A percentile compares a stretch with the other conserved stretches of the same genome.
phyloP scores from a whole-genome alignment of 2,329 filamentous ascomycete genomes.

The Emergomyces pasteurianus region DNA sequence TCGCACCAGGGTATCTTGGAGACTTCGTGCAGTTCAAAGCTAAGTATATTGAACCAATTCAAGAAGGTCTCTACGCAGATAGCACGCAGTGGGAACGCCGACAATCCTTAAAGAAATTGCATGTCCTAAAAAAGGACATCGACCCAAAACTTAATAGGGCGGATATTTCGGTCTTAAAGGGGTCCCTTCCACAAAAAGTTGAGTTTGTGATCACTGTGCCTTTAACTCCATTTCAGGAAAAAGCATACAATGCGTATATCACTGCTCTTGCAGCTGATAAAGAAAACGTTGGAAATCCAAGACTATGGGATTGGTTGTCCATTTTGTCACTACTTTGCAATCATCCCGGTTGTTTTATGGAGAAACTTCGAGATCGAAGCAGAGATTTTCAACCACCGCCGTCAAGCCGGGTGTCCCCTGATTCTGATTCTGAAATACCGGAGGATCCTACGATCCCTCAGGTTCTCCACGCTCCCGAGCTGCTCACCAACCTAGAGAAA shows the following conservation, averaged over 20 bases:
- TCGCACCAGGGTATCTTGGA: conserved; percentile 67
- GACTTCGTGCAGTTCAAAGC: conserved; percentile 53
- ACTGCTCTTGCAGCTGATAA: conserved; percentile 23
- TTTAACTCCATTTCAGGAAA: conserved; percentile 52
- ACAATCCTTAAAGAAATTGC: conserved; percentile 52
- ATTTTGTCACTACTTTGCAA: conserved; percentile 45
- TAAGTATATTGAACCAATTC: conserved; percentile 63
- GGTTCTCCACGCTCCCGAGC: conserved; percentile 6
- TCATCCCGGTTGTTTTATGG: conserved; percentile 43
- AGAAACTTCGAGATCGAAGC: conserved; percentile 34
- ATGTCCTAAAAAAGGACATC: conserved; percentile 58
- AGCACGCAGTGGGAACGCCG: conserved; percentile 46
- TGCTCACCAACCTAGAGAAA: conserved; percentile 11
- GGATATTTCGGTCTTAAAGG: conserved; percentile 54
- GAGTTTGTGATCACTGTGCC: conserved; percentile 73
- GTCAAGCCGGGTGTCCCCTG: conserved; percentile 1
- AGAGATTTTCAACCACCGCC: conserved; percentile 9
- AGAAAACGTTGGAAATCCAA: conserved; percentile 26
- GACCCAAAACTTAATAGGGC: conserved; percentile 66
- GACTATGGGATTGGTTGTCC: conserved; percentile 44
- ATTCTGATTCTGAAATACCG: conserved; percentile 7
- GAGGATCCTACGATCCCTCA: conserved; percentile 8
- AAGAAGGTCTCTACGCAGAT: conserved; percentile 56
- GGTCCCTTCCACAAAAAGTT: conserved; percentile 59
- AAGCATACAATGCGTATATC: conserved; percentile 49